Conservation (phyloP, 768 basidiomycete genomes). For the Tulasnella sp. region DNA sequence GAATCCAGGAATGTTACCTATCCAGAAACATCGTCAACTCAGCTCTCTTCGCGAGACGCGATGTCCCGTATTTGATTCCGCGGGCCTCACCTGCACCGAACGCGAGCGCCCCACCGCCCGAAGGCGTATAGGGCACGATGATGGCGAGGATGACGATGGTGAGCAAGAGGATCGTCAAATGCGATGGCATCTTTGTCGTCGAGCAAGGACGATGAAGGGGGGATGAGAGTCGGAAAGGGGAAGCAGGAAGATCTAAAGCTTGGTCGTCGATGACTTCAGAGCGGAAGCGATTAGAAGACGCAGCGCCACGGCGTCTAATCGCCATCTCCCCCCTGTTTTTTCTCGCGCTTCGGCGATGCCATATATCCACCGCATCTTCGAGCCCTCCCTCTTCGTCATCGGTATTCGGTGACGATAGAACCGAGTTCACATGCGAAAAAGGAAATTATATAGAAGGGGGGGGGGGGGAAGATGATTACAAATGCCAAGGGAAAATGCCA, state of each 20-base stretch:
- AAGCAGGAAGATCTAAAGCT: neutral
- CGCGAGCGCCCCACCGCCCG: constrained; percentile 4
- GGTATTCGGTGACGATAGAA: neutral
- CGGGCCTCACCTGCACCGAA: constrained; percentile 7
- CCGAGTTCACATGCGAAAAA: neutral
- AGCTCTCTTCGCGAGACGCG: constrained; percentile 28
- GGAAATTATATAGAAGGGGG: neutral
- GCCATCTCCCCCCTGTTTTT: neutral
- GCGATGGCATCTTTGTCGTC: constrained; percentile 8
- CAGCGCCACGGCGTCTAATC: neutral
- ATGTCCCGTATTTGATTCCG: neutral
- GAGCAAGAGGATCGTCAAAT: constrained; percentile 4
- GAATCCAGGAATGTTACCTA: constrained; percentile 81
- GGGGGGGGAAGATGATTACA: neutral
- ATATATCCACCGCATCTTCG: neutral
- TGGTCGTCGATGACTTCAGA: neutral
- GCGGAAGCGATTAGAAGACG: neutral
- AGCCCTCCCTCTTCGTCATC: neutral
- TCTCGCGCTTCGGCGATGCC: neutral
- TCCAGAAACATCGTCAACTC: constrained; percentile 38
- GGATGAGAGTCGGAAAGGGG: neutral
- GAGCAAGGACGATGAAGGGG: neutral
- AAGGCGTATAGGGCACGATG: neutral
- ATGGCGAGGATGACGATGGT: constrained; percentile 10
- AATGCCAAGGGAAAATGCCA: neutral